Conservation (phyloP, 805 yeast species). For the Pichia nakasei region DNA sequence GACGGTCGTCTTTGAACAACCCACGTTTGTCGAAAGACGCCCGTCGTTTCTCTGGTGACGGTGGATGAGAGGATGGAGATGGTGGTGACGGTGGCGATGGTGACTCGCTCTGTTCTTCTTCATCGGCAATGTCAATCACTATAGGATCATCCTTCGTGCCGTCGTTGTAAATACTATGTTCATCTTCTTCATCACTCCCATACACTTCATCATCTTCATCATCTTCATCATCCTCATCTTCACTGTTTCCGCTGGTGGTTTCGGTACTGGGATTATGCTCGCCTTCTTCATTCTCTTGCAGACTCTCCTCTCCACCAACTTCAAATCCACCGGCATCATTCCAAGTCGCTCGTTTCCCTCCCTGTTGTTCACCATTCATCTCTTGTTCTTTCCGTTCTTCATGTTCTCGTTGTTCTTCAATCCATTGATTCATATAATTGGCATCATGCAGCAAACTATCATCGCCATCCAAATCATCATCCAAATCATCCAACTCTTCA, state of each 20-base stretch:
- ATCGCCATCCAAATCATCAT: not conserved
- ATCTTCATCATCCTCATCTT: not conserved
- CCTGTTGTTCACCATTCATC: not conserved
- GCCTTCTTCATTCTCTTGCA: too few species aligned
- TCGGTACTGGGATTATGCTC: too few species aligned
- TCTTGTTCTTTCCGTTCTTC: too few species aligned
- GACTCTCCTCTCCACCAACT: not conserved
- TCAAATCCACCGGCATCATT: not conserved
- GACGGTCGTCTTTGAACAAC: constrained; percentile 14
- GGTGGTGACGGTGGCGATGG: not conserved
- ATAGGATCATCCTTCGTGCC: constrained; percentile 27
- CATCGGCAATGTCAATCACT: constrained; percentile 7
- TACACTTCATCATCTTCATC: not conserved
- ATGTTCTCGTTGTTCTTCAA: not conserved
- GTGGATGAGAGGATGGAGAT: not conserved
- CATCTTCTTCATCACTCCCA: constrained; percentile 23
- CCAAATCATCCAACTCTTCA: not conserved
- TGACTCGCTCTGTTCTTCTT: too few species aligned
- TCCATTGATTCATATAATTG: not conserved
- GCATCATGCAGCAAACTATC: not conserved
- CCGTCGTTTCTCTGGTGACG: constrained; percentile 25
- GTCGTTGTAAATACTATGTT: not conserved
- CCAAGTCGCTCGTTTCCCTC: not conserved
- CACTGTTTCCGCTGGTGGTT: not conserved
- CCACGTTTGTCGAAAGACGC: constrained; percentile 17